phyloP scores from a whole-genome alignment of 192 early-diverging fungal genomes.

The Dimargaris cristalligena region DNA sequence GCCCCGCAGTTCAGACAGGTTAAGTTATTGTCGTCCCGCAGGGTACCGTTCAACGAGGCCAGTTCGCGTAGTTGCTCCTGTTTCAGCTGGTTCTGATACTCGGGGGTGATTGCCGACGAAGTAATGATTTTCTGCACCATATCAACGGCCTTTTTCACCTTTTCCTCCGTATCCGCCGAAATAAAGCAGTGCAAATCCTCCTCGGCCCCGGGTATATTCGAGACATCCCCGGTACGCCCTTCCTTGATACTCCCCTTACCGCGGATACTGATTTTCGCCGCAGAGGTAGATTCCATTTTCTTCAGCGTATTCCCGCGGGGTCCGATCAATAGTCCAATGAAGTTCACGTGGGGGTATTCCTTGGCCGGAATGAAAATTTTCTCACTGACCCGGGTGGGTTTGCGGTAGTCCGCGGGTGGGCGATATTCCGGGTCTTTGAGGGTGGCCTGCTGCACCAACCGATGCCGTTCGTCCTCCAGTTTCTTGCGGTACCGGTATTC shows the following conservation, averaged over 20 bases:
- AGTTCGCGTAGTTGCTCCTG: slow-evolving; percentile 85
- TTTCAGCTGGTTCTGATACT: slow-evolving; percentile 91
- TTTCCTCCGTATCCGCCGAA: slow-evolving; percentile 74
- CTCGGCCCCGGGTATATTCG: slow-evolving; percentile 39
- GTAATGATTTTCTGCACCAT: slow-evolving; percentile 86
- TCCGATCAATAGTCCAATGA: slow-evolving; percentile 91
- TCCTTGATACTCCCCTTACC: slow-evolving; percentile 94
- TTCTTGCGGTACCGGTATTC: slow-evolving; percentile 80
- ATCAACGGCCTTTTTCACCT: slow-evolving; percentile 67
- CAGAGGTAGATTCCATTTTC: slow-evolving; percentile 85
- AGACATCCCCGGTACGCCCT: slow-evolving; percentile 56
- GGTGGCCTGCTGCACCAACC: slow-evolving; percentile 62
- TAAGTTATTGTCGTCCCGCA: slow-evolving; percentile 78
- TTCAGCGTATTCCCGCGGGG: slow-evolving; percentile 95
- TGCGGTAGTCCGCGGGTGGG: slow-evolving; percentile 83
- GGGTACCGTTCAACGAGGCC: slow-evolving; percentile 87
- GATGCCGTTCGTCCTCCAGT: slow-evolving; percentile 84
- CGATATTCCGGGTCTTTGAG: slow-evolving; percentile 61
- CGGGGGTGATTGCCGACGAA: slow-evolving; percentile 80
- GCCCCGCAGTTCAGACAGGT: slow-evolving; percentile 82
- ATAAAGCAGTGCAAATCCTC: slow-evolving; percentile 85
- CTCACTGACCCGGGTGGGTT: slow-evolving; percentile 63
- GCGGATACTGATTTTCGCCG: slow-evolving; percentile 91
- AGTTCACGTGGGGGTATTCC: slow-evolving; percentile 94
- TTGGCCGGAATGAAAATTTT: slow-evolving; percentile 91